Conservation (phyloP, 164 flowering plant species). For the Liquidambar formosana region DNA sequence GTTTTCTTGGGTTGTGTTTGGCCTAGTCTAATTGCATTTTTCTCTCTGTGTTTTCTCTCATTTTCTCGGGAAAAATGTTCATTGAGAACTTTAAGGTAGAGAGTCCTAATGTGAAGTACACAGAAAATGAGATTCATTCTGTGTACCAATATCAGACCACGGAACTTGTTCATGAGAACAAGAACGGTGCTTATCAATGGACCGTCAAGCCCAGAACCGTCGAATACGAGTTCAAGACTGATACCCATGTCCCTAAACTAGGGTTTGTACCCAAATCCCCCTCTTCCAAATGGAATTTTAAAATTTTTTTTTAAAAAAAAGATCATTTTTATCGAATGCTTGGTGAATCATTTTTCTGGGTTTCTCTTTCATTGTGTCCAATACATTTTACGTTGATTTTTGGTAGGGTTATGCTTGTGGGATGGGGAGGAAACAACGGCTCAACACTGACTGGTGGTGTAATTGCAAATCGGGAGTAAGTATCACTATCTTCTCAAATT, state of each 20-base stretch:
- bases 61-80: slow-evolving; percentile 56
- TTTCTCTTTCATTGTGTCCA: background rate
- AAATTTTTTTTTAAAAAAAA: no score
- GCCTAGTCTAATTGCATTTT: no score
- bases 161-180: slow-evolving; percentile 87
- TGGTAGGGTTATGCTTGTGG: slow-evolving; percentile 95
- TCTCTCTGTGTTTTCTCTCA: background rate
- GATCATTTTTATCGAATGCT: no score
- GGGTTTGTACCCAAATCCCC: slow-evolving; percentile 47
- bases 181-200: slow-evolving; percentile 84
- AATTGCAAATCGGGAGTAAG: slow-evolving; percentile 92
- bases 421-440: slow-evolving; percentile 99
- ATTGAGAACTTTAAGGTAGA: slow-evolving; percentile 91
- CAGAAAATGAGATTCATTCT: slow-evolving; percentile 78
- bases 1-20: no score
- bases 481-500: background rate
- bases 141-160: slow-evolving; percentile 86
- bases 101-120: slow-evolving; percentile 85
- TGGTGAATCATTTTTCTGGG: background rate
- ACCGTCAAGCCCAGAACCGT: slow-evolving; percentile 88
- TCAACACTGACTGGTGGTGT: slow-evolving; percentile 92
- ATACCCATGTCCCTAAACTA: slow-evolving; percentile 79
- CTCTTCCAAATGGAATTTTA: no score
- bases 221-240: slow-evolving; percentile 85
- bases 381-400: slow-evolving; percentile 7